These are phyloP conservation scores for Cochlearia excelsa DNA, from an alignment of 345 rosid species.

Conservation along the genomic window DNA sequence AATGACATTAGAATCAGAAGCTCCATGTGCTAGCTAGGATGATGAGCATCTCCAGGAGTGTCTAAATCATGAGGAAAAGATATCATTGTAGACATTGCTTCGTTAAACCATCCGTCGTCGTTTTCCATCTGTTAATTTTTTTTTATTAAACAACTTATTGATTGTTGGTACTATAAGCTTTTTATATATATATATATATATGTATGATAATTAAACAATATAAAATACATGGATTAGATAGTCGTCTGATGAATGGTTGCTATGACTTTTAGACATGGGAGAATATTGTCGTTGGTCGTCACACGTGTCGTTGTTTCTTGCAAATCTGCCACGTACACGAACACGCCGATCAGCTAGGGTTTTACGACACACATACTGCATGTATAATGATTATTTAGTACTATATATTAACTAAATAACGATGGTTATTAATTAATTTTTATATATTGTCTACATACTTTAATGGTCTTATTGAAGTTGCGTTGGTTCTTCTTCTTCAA, in stretches of 20 bases:
- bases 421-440: not conserved
- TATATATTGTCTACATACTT: constrained; percentile 40
- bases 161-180: too few relatives aligned
- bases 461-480: constrained; percentile 88
- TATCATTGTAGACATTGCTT: constrained; percentile 68
- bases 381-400: too few relatives aligned
- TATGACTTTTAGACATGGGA: constrained; percentile 38
- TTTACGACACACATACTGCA: constrained; percentile 89
- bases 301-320: constrained; percentile 58
- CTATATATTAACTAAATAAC: not conserved
- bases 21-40: constrained; percentile 29
- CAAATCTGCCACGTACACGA: constrained; percentile 89
- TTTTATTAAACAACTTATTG: too few relatives aligned
- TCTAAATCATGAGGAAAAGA: constrained; percentile 48
- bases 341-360: constrained; percentile 88
- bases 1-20: constrained; percentile 26
- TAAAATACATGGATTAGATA: constrained; percentile 43
- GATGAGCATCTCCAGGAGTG: constrained; percentile 30
- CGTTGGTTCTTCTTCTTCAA: constrained; percentile 89
- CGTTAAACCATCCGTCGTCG: constrained; percentile 76
- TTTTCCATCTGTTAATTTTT: constrained; percentile 48
- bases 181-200: not conserved
- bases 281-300: constrained; percentile 53
- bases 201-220: too few relatives aligned
- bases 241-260: constrained; percentile 33